Base-by-base conservation (phyloP, 2,329 filamentous ascomycete genomes). In the Botrytis deweyae region DNA sequence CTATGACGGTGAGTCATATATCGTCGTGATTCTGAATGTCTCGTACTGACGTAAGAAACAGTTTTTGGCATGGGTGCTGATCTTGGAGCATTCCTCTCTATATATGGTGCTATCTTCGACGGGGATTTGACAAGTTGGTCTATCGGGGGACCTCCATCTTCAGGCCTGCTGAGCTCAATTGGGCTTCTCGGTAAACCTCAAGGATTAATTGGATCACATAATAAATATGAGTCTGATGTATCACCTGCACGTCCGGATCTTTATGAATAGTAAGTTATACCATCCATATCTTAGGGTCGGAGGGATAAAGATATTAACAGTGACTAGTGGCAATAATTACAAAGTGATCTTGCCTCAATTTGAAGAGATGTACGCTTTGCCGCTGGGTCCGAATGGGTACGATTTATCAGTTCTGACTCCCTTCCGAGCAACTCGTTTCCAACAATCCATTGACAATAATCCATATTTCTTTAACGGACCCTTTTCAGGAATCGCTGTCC, bases 381-480 rank as follows among this genome's bases (percentile, higher is more conserved):
- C 82, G 4, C 77, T 80, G 25, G 82, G 83, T 58, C 82, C 82
- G 65, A 84, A 83, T 52, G 76, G 75, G 58, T 79, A 79, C 52
- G 81, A 83, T 62, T 83, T 86, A 74, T 82, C 84, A 9, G 78
- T 83, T 40, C 81, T 87, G 42, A 85, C 80, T 4, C 78, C 83
- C 58, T 84, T 85, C 55, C 84, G 84, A 16, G 82, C 83, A 16
- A 78, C 81, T 22, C 84, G 86, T 81, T 86, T 85, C 77, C 75
- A 75, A 49, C 72, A 75, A 65, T 75, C 74, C 10, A 72, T 75
- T 25, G 33, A 72, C 3, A 75, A 74, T 20, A 89, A 89, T 77
- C 86, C 86, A 0, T 81, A 86, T 64, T 87, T 87, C 78, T 88
- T 86, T 79, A 87, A 85, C 64, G 86, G 86, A 0, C 87, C 86